These are phyloP conservation scores for Cercophora scortea DNA, from an alignment of 495 filamentous ascomycete species.

Conservation along the genomic window DNA sequence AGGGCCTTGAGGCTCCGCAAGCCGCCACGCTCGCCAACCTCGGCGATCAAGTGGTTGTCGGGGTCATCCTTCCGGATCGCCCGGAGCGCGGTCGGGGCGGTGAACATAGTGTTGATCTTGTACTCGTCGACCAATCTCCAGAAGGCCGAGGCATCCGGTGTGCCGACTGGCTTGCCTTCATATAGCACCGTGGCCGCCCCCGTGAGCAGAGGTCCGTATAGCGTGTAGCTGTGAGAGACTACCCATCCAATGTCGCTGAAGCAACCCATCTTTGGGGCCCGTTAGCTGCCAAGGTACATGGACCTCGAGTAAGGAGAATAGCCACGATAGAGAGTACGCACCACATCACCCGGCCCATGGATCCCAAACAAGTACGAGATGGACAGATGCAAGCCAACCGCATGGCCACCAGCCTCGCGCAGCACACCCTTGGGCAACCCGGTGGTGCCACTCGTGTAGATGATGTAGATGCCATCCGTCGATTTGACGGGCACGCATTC, in stretches of 20 bases:
- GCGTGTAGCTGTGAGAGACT: constrained; percentile 75
- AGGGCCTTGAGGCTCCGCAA: constrained; percentile 60
- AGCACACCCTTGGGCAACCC: constrained; percentile 85
- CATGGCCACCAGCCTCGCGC: constrained; percentile 77
- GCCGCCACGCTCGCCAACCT: constrained; percentile 55
- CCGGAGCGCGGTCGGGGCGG: constrained; percentile 77
- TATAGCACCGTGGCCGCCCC: constrained; percentile 84
- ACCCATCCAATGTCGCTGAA: constrained; percentile 78
- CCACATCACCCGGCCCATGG: constrained; percentile 68
- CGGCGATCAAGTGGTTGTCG: constrained; percentile 54
- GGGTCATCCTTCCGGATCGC: constrained; percentile 85
- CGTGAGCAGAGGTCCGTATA: constrained; percentile 69
- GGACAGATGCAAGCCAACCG: constrained; percentile 73
- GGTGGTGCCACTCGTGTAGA: constrained; percentile 81
- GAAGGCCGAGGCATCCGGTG: constrained; percentile 77
- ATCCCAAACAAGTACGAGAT: constrained; percentile 75
- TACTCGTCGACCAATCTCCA: constrained; percentile 83
- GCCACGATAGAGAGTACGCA: constrained; percentile 12
- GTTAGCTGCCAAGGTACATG: no score
- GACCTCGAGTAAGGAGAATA: no score
- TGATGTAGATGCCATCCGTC: constrained; percentile 77
- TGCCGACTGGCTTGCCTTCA: constrained; percentile 88
- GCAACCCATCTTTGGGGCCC: constrained; percentile 11
- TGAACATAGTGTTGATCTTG: constrained; percentile 75
- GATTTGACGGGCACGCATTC: constrained; percentile 69